Conservation (phyloP, 352 stramenopile species). For the Plasmopara viticola region DNA sequence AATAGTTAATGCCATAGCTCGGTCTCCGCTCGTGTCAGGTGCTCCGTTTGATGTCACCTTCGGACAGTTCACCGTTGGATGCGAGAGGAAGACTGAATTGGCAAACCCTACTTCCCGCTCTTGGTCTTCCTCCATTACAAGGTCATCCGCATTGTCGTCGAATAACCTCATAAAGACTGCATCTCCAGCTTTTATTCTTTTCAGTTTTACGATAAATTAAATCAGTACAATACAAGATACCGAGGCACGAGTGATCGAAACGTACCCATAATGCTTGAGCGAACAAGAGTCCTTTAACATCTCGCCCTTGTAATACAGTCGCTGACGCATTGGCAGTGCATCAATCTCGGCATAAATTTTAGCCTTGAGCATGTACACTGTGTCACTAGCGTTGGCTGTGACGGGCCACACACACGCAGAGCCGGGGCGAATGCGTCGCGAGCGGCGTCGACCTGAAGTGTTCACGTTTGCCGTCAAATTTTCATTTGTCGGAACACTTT, state of each 20-base stretch:
- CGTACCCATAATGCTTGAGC: conserved; percentile 64
- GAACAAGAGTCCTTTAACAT: conserved; percentile 45
- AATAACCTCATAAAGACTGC: conserved; percentile 66
- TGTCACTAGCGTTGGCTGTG: conserved; percentile 52
- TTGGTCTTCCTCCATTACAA: conserved; percentile 41
- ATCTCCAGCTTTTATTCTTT: conserved; percentile 68
- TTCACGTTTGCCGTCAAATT: conserved; percentile 35
- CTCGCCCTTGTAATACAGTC: conserved; percentile 61
- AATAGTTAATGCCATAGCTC: conserved; percentile 13
- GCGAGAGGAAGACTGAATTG: conserved; percentile 62
- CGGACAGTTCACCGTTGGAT: conserved; percentile 1
- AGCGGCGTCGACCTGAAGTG: conserved; percentile 45
- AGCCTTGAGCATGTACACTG: conserved; percentile 68
- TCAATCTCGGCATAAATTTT: conserved; percentile 73
- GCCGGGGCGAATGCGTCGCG: conserved; percentile 50
- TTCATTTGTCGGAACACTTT: conserved; percentile 40
- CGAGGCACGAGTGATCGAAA: not conserved
- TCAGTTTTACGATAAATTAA: not conserved
- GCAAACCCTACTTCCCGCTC: conserved; percentile 71
- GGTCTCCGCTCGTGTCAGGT: conserved; percentile 16
- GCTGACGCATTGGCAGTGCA: conserved; percentile 56
- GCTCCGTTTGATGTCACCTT: not conserved
- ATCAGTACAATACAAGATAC: conserved; percentile 4
- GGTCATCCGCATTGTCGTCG: conserved; percentile 53
- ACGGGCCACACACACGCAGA: conserved; percentile 47